These are phyloP conservation scores for Psilocybe tampanensis DNA, from an alignment of 768 basidiomycete species.

Conservation along the genomic window DNA sequence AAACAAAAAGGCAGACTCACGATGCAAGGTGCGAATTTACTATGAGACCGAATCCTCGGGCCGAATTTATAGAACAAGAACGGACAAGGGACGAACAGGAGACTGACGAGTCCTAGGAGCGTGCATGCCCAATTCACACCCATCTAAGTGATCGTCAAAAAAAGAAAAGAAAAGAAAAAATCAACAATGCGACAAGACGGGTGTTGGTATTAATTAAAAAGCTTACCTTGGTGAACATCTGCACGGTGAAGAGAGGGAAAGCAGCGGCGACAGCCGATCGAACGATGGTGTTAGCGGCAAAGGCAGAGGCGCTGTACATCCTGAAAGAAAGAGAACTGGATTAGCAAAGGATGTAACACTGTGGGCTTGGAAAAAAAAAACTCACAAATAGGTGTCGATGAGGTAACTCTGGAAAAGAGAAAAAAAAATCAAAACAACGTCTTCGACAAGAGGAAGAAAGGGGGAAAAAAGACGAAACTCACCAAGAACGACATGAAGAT, in stretches of 20 bases:
- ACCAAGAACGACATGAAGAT: slow-evolving; percentile 68
- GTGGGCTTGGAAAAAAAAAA: not conserved
- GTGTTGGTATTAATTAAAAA: not conserved
- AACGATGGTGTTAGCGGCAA: slow-evolving; percentile 62
- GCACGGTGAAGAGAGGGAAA: slow-evolving; percentile 68
- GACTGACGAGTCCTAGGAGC: slow-evolving; percentile 55
- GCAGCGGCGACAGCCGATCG: slow-evolving; percentile 59
- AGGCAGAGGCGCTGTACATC: slow-evolving; percentile 61
- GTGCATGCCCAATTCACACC: slow-evolving; percentile 56
- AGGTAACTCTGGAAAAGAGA: slow-evolving; percentile 51
- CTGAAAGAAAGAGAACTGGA: slow-evolving; percentile 17
- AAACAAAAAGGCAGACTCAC: too few species aligned
- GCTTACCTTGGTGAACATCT: slow-evolving; percentile 59
- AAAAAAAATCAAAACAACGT: not conserved
- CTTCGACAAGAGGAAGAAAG: not conserved
- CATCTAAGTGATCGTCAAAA: slow-evolving; percentile 34
- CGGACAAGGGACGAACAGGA: slow-evolving; percentile 64
- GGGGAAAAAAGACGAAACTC: slow-evolving; percentile 28
- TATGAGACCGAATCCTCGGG: slow-evolving; percentile 51
- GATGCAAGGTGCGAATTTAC: slow-evolving; percentile 57
- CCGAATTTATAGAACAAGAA: slow-evolving; percentile 76
- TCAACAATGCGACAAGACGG: not conserved
- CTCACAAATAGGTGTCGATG: slow-evolving; percentile 59
- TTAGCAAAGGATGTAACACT: not conserved
- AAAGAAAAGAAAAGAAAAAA: too few species aligned